phyloP scores from a whole-genome alignment of 495 filamentous ascomycete genomes.

The Acidiella bohemica region DNA sequence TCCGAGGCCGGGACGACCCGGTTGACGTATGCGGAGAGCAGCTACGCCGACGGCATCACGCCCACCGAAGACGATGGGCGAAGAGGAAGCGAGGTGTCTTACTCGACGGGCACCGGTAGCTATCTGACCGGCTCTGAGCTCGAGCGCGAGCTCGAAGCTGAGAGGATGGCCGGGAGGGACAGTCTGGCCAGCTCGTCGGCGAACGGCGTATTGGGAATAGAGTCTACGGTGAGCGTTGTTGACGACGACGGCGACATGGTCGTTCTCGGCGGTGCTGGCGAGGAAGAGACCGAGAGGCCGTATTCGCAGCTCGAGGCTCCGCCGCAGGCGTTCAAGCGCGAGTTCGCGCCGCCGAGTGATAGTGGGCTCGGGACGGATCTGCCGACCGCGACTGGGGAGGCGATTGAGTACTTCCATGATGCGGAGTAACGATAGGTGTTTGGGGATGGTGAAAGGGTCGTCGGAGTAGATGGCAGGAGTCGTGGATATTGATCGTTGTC shows the following conservation, averaged over 20 bases:
- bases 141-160: too few relatives aligned
- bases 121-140: slow-evolving; percentile 23
- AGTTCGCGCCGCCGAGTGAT: slow-evolving; percentile 26
- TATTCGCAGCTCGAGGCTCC: slow-evolving; percentile 9
- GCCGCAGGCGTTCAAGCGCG: slow-evolving; percentile 8
- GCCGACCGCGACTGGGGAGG: slow-evolving; percentile 22
- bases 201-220: slow-evolving; percentile 7
- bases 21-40: slow-evolving; percentile 20
- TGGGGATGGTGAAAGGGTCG: not conserved
- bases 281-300: slow-evolving; percentile 4
- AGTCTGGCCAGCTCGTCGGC: slow-evolving; percentile 33
- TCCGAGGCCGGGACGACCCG: slow-evolving; percentile 43
- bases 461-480: not conserved
- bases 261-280: slow-evolving; percentile 8
- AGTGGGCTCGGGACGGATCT: slow-evolving; percentile 30
- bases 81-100: slow-evolving; percentile 35
- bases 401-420: slow-evolving; percentile 10
- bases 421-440: slow-evolving; percentile 1
- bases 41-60: slow-evolving; percentile 24
- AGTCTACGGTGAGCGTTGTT: slow-evolving; percentile 9
- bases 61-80: slow-evolving; percentile 34
- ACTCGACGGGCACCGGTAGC: slow-evolving; percentile 35
- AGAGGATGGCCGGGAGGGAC: too few relatives aligned
- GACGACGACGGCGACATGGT: slow-evolving; percentile 26
- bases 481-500: too few relatives aligned